Conservation (phyloP, 768 basidiomycete genomes). For the Kwoniella sp. region DNA sequence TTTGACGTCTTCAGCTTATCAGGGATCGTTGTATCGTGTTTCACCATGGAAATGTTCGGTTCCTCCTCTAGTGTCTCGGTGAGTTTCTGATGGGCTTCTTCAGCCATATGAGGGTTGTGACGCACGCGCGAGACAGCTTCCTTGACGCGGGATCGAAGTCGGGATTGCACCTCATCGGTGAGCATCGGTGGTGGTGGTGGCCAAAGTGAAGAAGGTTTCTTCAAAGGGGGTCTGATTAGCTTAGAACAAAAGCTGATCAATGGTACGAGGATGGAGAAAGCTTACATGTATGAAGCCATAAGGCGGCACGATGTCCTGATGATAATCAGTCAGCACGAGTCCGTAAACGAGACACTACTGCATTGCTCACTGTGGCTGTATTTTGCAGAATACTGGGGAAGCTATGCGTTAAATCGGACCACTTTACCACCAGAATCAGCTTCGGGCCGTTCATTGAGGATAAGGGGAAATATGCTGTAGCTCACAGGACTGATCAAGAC, state of each 20-base stretch:
- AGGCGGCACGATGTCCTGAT: slow-evolving; percentile 69
- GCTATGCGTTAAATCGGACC: slow-evolving; percentile 81
- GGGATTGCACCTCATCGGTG: slow-evolving; percentile 49
- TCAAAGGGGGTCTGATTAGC: neutral
- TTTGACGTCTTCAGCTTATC: slow-evolving; percentile 24
- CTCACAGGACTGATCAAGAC: slow-evolving; percentile 92
- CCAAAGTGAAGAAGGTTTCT: slow-evolving; percentile 58
- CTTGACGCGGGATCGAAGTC: slow-evolving; percentile 42
- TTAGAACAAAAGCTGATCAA: neutral
- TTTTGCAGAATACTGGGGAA: slow-evolving; percentile 87
- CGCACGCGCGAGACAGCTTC: slow-evolving; percentile 38
- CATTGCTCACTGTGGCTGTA: slow-evolving; percentile 69
- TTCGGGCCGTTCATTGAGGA: no score
- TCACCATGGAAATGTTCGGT: slow-evolving; percentile 1
- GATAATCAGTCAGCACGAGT: neutral
- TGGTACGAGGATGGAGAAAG: neutral
- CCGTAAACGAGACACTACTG: neutral
- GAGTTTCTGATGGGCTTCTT: slow-evolving; percentile 7
- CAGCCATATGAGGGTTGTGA: slow-evolving; percentile 17
- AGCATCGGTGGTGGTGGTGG: slow-evolving; percentile 56
- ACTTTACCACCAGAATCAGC: slow-evolving; percentile 34
- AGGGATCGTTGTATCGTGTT: slow-evolving; percentile 11
- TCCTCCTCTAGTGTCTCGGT: slow-evolving; percentile 4
- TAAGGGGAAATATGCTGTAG: neutral
- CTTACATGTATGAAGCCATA: slow-evolving; percentile 58